Conservation (phyloP, 2,329 filamentous ascomycete species). For the Aspergillus sp. region DNA sequence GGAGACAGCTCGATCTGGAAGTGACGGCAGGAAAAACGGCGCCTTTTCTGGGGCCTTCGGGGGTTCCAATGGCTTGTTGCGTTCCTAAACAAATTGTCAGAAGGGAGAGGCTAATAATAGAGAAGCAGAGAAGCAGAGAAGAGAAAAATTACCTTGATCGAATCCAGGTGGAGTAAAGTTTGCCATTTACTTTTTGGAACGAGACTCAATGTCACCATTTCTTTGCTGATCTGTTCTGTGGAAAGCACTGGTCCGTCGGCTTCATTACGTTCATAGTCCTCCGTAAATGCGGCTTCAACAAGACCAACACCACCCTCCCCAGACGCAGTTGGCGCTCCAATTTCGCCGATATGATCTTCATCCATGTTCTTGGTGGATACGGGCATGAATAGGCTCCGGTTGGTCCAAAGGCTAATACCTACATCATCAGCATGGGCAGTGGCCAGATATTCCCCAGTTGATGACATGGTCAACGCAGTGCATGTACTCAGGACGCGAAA, state of each 20-base stretch:
- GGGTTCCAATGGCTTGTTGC: conserved; percentile 88
- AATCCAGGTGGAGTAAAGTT: conserved; percentile 81
- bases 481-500: conserved; percentile 73
- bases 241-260: conserved; percentile 47
- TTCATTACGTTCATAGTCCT: conserved; percentile 40
- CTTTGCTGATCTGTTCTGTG: conserved; percentile 69
- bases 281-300: conserved; percentile 67
- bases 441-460: conserved; percentile 87
- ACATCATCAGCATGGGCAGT: conserved; percentile 73
- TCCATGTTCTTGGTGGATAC: conserved; percentile 78
- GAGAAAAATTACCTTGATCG: conserved; percentile 52
- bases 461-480: conserved; percentile 77
- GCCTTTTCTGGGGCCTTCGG: conserved; percentile 90
- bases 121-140: too few species aligned
- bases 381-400: conserved; percentile 82
- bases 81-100: conserved; percentile 47
- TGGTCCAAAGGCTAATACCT: conserved; percentile 93
- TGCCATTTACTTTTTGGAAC: conserved; percentile 91
- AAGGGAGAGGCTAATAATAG: too few species aligned
- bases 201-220: conserved; percentile 80
- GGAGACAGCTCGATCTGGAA: conserved; percentile 14
- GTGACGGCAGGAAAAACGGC: conserved; percentile 76
- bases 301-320: conserved; percentile 71
- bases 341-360: conserved; percentile 60
- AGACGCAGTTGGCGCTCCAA: conserved; percentile 64